These are phyloP conservation scores for Papilionanthe hybrid DNA, from an alignment of 116 monocot species.

Conservation along the genomic window DNA sequence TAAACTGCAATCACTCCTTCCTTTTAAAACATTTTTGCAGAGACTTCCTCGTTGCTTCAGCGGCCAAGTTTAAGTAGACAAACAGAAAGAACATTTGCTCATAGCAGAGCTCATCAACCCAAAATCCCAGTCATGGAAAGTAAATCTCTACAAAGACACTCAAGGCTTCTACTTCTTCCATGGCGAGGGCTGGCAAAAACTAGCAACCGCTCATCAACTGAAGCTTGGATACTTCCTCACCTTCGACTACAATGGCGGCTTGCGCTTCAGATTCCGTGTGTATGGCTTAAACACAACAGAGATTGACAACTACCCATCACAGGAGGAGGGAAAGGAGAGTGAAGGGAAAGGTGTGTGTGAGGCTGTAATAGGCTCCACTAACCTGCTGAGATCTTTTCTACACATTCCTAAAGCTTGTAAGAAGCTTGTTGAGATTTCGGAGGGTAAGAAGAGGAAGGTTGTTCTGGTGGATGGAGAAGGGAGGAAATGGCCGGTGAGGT, in stretches of 20 bases:
- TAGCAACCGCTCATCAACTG: background rate
- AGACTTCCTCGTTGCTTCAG: constrained; percentile 1
- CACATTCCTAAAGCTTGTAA: too few species aligned
- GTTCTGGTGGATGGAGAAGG: background rate
- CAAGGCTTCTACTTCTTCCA: background rate
- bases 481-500: background rate
- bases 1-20: too few species aligned
- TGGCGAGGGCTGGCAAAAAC: background rate
- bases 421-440: too few species aligned
- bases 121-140: background rate
- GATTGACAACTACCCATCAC: background rate
- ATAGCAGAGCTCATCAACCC: background rate
- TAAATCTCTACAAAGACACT: background rate
- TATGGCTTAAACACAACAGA: background rate
- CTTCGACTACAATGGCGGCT: background rate
- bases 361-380: too few species aligned
- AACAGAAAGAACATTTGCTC: background rate
- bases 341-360: too few species aligned
- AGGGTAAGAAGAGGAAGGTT: background rate
- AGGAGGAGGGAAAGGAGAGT: too few species aligned
- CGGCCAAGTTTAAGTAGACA: background rate
- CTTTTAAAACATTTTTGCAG: background rate
- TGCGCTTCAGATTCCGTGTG: background rate
- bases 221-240: background rate
- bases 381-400: too few species aligned